Evolutionary conservation across 352 stramenopile genomes (phyloP).

Genomic region (Phytophthora sp.): DNA sequence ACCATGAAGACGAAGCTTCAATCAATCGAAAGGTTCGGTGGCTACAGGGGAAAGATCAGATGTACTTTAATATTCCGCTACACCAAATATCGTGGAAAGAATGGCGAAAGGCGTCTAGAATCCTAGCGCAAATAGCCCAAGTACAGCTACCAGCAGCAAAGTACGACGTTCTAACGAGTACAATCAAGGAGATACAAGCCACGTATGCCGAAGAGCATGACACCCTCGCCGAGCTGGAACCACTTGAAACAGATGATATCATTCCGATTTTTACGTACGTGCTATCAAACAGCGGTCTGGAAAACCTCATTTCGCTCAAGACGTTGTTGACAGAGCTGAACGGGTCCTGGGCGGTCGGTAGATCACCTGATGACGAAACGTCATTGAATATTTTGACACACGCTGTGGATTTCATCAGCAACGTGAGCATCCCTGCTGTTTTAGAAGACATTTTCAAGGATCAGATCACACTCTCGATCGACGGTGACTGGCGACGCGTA

Average conservation of each 20-base stretch:
- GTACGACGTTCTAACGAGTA: slow-evolving; percentile 79
- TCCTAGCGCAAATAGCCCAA: slow-evolving; percentile 66
- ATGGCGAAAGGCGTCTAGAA: slow-evolving; percentile 76
- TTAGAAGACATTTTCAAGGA: slow-evolving; percentile 92
- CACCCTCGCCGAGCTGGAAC: slow-evolving; percentile 50
- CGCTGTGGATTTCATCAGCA: slow-evolving; percentile 85
- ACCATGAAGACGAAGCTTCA: slow-evolving; percentile 76
- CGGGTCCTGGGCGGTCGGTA: slow-evolving; percentile 67
- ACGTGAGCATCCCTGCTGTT: slow-evolving; percentile 86
- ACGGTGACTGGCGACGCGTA: slow-evolving; percentile 82
- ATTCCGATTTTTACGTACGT: slow-evolving; percentile 92
- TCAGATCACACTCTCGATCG: slow-evolving; percentile 89
- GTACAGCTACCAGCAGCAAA: slow-evolving; percentile 70
- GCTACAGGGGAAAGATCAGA: slow-evolving; percentile 91
- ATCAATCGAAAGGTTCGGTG: slow-evolving; percentile 89
- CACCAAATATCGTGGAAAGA: slow-evolving; percentile 87
- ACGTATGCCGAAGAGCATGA: slow-evolving; percentile 82
- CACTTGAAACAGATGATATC: slow-evolving; percentile 84
- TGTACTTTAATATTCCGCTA: slow-evolving; percentile 88
- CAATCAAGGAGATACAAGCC: slow-evolving; percentile 77
- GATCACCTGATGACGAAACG: slow-evolving; percentile 63
- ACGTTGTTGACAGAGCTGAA: slow-evolving; percentile 78
- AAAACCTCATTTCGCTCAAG: slow-evolving; percentile 86
- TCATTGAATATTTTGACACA: slow-evolving; percentile 80
- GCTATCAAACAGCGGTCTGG: slow-evolving; percentile 84